Conservation (phyloP, 1,284 basidiomycete genomes). For the Rhodotorula mucilaginosa region DNA sequence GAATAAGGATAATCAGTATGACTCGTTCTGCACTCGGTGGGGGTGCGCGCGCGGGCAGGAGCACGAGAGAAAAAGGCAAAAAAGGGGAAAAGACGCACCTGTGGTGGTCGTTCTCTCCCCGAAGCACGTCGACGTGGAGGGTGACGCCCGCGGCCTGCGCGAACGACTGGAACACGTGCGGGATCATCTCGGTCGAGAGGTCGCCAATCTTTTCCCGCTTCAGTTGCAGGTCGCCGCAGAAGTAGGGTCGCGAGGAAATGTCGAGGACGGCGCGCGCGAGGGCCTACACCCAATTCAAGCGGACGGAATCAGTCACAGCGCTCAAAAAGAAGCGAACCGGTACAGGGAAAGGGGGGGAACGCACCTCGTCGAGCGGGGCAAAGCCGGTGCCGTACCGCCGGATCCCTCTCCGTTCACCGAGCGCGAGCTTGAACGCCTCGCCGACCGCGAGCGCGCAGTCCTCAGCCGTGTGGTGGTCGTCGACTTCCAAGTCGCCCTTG, state of each 20-base stretch:
- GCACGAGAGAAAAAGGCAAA: neutral
- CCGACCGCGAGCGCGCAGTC: slow-evolving; percentile 54
- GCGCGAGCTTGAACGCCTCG: slow-evolving; percentile 84
- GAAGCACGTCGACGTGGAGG: slow-evolving; percentile 86
- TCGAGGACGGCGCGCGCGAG: slow-evolving; percentile 94
- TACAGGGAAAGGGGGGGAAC: slow-evolving; percentile 34
- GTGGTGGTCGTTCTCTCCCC: slow-evolving; percentile 97
- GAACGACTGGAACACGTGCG: slow-evolving; percentile 90
- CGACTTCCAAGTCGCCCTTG: slow-evolving; percentile 93
- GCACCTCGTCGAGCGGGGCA: slow-evolving; percentile 92
- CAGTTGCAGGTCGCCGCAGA: slow-evolving; percentile 78
- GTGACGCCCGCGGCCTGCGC: slow-evolving; percentile 87
- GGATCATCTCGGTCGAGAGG: slow-evolving; percentile 89
- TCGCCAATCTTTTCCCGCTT: slow-evolving; percentile 97
- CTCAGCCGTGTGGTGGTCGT: slow-evolving; percentile 99
- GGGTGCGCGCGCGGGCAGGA: neutral
- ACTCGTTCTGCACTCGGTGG: neutral
- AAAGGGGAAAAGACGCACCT: slow-evolving; percentile 58
- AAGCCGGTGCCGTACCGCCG: slow-evolving; percentile 93
- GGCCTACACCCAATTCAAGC: slow-evolving; percentile 57
- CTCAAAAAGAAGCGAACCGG: neutral
- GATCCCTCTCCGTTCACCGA: slow-evolving; percentile 93
- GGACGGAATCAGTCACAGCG: neutral
- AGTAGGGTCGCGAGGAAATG: slow-evolving; percentile 95
- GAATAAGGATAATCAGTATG: neutral